Percentiles rank a stretch among this genome's conserved stretches.
Conservation (phyloP, 2,329 filamentous ascomycete genomes). For the Xylariaceae sp. region DNA sequence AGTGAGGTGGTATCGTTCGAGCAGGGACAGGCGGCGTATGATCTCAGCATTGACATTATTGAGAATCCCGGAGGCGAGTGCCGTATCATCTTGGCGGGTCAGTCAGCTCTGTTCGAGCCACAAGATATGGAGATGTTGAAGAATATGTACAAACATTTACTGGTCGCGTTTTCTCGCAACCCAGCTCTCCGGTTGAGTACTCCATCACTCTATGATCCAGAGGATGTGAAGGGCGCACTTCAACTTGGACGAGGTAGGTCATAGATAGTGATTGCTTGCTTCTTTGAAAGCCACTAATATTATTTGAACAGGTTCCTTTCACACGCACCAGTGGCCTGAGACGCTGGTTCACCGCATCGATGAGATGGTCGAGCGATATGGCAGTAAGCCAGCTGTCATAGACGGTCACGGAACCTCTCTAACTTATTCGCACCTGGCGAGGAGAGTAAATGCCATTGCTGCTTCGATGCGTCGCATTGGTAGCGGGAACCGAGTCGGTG, state of each 20-base stretch:
- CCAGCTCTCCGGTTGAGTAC: not conserved
- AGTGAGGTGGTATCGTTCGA: not conserved
- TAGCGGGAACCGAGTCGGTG: conserved; percentile 32
- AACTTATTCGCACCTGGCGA: conserved; percentile 22
- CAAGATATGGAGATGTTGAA: conserved; percentile 16
- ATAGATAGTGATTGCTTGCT: no score
- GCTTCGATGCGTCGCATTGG: not conserved
- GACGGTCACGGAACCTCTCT: not conserved
- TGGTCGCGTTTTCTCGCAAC: not conserved
- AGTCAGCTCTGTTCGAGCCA: conserved; percentile 2
- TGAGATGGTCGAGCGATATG: not conserved
- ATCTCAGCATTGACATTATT: conserved; percentile 37
- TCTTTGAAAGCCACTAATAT: not conserved
- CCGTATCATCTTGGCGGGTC: conserved; percentile 15
- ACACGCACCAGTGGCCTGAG: conserved; percentile 1
- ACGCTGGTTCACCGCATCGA: conserved; percentile 8
- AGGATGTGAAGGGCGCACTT: not conserved
- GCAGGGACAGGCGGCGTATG: conserved; percentile 26
- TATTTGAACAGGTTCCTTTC: not conserved
- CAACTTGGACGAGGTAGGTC: conserved; percentile 4
- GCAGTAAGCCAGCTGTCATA: not conserved
- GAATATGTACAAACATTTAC: conserved; percentile 5
- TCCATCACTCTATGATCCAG: not conserved
- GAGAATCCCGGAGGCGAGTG: conserved; percentile 26
- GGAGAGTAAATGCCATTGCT: conserved; percentile 32